Base-by-base conservation (phyloP, 116 monocot genomes). In the Papilionanthe hybrid region DNA sequence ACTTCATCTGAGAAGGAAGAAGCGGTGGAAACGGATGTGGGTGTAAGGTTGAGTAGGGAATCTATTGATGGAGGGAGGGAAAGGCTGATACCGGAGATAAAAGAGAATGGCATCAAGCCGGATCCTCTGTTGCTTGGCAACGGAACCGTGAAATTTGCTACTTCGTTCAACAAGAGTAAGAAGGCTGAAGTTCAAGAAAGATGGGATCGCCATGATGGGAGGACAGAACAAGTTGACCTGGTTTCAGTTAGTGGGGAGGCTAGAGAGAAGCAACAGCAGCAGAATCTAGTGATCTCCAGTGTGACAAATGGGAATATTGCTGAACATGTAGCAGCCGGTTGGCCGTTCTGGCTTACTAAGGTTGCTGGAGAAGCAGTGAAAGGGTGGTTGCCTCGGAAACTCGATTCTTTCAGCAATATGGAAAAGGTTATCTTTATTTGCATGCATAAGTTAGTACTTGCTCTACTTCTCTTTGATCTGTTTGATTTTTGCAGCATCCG, bases 331-430 rank as follows among this genome's bases (percentile, higher is more conserved):
- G 85, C 80, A n/a, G 93, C 93, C 29, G 90, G 90, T 25, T 93
- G 93, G 93, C 93, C 93, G 19, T 72, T 83, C 22, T 93, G 93
- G 93, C 88, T 93, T 45, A 86, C 86, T 0, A 79, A 82, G 12
- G 90, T 93, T 37, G 93, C 93, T 2, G 86, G 81, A 17, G 92
- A 92, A 53, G 88, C 88, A 17, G 86, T 92, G 42, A 79, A 85
- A 75, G 88, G 90, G 27, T 93, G 93, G 93, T 77, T 88, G 23
- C 90, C 90, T 18, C 81, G 87, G 78, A 90, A 43, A 75, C 85
- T 77, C 12, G 88, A 86, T 53, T 93, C 90, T 18, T 92, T 92
- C 56, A 90, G 88, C 78, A 92, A 88, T 60, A 55, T 90, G 55
- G 76, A 88, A 74, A 92, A 92, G 90, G 92, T 90, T 10, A 50